Evolutionary conservation across 441 rosid species (phyloP).

Genomic region (Eruca vesicaria): DNA sequence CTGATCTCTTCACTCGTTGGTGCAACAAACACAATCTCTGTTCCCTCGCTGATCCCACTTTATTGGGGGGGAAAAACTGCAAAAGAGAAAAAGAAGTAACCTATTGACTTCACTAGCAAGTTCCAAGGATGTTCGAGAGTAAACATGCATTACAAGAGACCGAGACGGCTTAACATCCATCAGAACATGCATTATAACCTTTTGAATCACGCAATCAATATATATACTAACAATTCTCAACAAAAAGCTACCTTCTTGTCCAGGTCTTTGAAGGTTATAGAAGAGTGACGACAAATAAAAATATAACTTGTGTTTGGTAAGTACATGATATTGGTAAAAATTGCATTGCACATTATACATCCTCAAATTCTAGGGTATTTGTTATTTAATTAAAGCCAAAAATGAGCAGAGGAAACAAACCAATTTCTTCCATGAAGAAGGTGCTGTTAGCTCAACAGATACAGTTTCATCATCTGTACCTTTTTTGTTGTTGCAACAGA

Average conservation of each 20-base stretch:
- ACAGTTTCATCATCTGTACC: slow-evolving; percentile 60
- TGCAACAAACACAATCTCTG: slow-evolving; percentile 73
- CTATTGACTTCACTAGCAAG: background rate
- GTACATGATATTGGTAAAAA: background rate
- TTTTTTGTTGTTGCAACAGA: slow-evolving; percentile 21
- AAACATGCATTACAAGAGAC: background rate
- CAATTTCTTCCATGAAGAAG: slow-evolving; percentile 89
- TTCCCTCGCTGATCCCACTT: slow-evolving; percentile 67
- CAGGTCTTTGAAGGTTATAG: background rate
- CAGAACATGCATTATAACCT: too few relatives aligned
- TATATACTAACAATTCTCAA: background rate
- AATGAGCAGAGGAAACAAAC: slow-evolving; percentile 37
- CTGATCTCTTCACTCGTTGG: slow-evolving; percentile 87
- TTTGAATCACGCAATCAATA: background rate
- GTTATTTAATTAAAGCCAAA: background rate
- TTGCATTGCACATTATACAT: background rate
- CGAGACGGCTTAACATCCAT: background rate
- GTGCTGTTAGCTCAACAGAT: slow-evolving; percentile 88
- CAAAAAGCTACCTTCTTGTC: background rate
- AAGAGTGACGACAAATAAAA: background rate
- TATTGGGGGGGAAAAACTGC: slow-evolving; percentile 71
- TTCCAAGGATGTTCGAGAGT: background rate
- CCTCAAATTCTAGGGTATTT: background rate
- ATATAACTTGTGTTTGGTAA: background rate
- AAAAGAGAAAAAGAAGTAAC: background rate